Base-by-base conservation (phyloP, 2,329 filamentous ascomycete species). In the Diaporthe nobilis region DNA sequence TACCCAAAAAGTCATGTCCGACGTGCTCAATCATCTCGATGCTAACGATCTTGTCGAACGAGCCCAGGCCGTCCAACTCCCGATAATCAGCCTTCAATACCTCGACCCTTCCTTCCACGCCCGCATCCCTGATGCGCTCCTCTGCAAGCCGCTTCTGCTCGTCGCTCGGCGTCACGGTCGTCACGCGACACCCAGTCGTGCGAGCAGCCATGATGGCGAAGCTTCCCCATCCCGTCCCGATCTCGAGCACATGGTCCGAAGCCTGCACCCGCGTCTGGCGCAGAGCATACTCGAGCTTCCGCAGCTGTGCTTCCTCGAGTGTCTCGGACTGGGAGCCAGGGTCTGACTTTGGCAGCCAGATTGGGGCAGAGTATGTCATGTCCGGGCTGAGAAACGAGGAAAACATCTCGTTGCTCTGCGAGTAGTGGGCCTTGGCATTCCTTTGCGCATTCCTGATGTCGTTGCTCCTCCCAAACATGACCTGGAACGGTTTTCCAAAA, bases 1-100 rank as follows among this genome's bases (percentile, higher is more conserved):
- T 72, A 10, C 68, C 67, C 25, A 77, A 61, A 47, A 76, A 77
- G 10, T 63, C 65, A 10, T 76, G 74, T 9, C 74, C 76, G 5
- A 77, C 76, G 17, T 77, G 76, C 44, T 77, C 76, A 20, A 77
- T 76, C 76, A 77, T 77, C 74, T 77, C 76, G 58, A 77, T 77
- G 71, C 76, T 77, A 5, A 77, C 74, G 15, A 77, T 70, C 71
- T 77, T 77, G 65, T 76, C 74, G 7, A 77, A 74, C 7, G 34
- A 39, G 9, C 53, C 58, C 34, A 67, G 1, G 22, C 42, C 39
- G 15, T 28, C 39, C n/a, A 77, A 47, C 53, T 77, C 74, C 9
- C 76, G 76, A 25, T 77, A 77, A 47, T 77, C 76, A 8, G 61
- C 68, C 63, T 71, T 68, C 34, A 77, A 31, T 12, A 77, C 74